Evolutionary conservation across 768 basidiomycete genomes (phyloP), one percentile per base, ranked within the genome.

Genomic region (Mycena maculata): DNA sequence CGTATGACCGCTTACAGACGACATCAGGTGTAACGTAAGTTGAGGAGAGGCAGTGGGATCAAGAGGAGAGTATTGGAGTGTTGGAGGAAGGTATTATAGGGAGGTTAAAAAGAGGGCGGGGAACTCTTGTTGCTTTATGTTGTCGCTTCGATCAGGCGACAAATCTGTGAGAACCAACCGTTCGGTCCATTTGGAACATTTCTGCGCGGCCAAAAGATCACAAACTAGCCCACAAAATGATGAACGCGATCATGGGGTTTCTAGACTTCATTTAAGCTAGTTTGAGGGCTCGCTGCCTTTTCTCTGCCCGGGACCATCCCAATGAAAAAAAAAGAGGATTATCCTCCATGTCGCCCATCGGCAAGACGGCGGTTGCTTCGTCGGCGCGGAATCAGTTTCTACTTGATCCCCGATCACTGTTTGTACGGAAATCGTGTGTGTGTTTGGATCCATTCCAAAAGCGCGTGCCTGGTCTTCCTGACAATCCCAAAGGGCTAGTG

Each of bases 21-120:
- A 87, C 86, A 88, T 88, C 80, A 83, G 76, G 81, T 76, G 38
- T 84, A 75, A 85, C 84, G 85, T 86, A 85, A 84, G 71, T 80
- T 74, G 78, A 77, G 82, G 81, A 80, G 82, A 72, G 76, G 81
- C 76, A 83, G 85, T 83, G 83, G 86, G 84, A 81, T 83, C 82
- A 78, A 74, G 80, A 83, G 81, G 7, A 80, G 77, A 79, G 78
- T 76, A 60, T 71, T 65, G 71, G 72, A n/a, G n/a, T n/a, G n/a
- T n/a, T n/a, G 74, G 41, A 65, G 63, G 67, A 57, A 47, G 28
- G 57, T 67, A 71, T 73, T 74, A 71, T 71, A 74, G 45, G 59
- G 56, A 57, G 47, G 52, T 22, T 68, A 52, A 67, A 54, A 42
- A 71, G 70, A 0, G 72, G 62, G 63, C 74, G 74, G 59, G 28